These are phyloP conservation scores for Brasilioporus rufonigricans DNA, from an alignment of 768 basidiomycete species.

Conservation along the genomic window DNA sequence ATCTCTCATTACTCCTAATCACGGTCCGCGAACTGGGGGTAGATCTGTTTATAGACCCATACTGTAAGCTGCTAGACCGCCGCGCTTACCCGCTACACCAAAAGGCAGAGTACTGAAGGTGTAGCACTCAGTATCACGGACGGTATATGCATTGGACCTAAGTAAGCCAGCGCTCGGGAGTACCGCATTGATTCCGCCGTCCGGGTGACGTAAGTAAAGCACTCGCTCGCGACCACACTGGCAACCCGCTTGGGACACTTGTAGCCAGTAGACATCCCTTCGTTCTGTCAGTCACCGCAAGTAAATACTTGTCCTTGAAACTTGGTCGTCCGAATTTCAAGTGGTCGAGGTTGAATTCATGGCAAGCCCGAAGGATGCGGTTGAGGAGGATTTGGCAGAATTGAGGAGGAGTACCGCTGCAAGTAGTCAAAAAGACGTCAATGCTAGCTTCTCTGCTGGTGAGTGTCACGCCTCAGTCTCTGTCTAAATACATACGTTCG, in stretches of 20 bases:
- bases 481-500: not conserved
- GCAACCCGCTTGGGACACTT: not conserved
- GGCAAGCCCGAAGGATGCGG: conserved; percentile 13
- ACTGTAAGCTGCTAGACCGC: too few species aligned
- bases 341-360: conserved; percentile 6
- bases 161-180: too few species aligned
- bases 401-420: conserved; percentile 51
- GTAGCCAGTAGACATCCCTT: not conserved
- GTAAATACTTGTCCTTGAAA: not conserved
- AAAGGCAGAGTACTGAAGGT: too few species aligned
- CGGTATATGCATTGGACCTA: too few species aligned
- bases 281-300: not conserved
- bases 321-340: not conserved
- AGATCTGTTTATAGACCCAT: too few species aligned
- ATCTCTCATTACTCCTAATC: not conserved
- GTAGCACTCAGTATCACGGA: too few species aligned
- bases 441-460: conserved; percentile 22
- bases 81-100: too few species aligned
- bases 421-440: conserved; percentile 27
- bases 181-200: too few species aligned
- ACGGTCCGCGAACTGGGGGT: too few species aligned
- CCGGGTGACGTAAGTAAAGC: not conserved
- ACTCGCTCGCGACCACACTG: not conserved
- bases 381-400: conserved; percentile 46
- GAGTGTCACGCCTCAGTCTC: not conserved